A percentile compares a stretch with the other conserved stretches of the same genome.
Conservation (phyloP, 305 asterid genomes). For the Caryopteris hybrid region DNA sequence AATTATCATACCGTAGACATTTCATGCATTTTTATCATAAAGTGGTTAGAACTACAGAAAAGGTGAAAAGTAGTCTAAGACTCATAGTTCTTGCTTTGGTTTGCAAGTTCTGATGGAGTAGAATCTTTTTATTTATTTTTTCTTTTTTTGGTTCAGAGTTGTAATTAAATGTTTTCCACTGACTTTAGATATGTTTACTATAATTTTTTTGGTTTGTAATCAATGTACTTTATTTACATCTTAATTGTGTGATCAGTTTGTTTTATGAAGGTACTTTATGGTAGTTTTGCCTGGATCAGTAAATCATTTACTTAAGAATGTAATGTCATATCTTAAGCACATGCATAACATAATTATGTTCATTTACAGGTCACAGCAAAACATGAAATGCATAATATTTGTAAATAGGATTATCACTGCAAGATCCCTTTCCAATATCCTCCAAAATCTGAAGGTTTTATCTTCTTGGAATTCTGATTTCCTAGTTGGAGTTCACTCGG, state of each 20-base stretch:
- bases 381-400: constrained; percentile 89
- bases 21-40: neutral
- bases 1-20: too few relatives aligned
- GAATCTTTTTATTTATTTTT: too few relatives aligned
- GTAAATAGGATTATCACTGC: constrained; percentile 94
- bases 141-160: neutral
- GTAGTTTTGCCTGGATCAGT: neutral
- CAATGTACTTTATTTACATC: neutral
- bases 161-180: neutral
- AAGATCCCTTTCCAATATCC: constrained; percentile 67
- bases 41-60: neutral
- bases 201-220: neutral
- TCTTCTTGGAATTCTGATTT: constrained; percentile 81
- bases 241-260: neutral
- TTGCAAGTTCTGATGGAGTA: too few relatives aligned
- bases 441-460: constrained; percentile 55
- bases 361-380: constrained; percentile 72
- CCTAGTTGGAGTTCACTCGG: constrained; percentile 88
- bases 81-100: too few relatives aligned
- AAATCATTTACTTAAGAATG: neutral
- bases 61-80: neutral
- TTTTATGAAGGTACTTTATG: neutral
- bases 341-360: constrained; percentile 13
- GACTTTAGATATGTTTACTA: neutral
- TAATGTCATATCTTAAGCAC: constrained; percentile 5